phyloP scores from a whole-genome alignment of 768 basidiomycete species.

The Podaxis mareebaensis region DNA sequence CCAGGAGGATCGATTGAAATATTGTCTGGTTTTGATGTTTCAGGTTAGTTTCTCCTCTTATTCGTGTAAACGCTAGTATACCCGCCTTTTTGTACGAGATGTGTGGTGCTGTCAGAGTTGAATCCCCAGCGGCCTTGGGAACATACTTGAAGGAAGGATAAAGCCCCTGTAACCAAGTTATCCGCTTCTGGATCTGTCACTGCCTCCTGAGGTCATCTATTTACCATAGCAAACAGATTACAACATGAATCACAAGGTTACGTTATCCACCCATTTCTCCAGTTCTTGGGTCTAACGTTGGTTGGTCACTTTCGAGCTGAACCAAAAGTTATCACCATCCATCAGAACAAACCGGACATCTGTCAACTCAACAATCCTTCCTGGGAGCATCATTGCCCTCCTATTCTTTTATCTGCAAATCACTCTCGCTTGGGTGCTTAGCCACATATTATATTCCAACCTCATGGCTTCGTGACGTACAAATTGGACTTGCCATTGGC shows the following conservation, averaged over 20 bases:
- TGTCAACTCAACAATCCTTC: neutral
- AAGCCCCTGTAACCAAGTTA: neutral
- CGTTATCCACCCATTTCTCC: neutral
- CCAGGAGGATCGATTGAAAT: neutral
- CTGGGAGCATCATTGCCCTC: neutral
- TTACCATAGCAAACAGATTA: neutral
- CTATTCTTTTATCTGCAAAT: neutral
- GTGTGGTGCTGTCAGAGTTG: neutral
- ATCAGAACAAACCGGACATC: neutral
- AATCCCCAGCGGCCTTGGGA: neutral
- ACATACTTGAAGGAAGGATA: neutral
- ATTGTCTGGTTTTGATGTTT: neutral
- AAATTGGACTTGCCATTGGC: neutral
- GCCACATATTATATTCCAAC: neutral
- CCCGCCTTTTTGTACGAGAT: neutral
- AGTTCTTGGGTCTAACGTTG: neutral
- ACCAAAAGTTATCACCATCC: neutral
- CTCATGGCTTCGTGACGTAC: neutral
- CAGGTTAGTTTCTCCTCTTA: neutral
- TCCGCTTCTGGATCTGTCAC: neutral
- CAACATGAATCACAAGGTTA: neutral
- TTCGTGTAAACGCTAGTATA: neutral
- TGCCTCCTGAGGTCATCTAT: slow-evolving; percentile 4
- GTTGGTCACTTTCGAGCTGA: neutral
- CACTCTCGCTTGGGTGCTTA: neutral